phyloP scores from a whole-genome alignment of 1,284 basidiomycete species.

The Irpex rosettiformis region DNA sequence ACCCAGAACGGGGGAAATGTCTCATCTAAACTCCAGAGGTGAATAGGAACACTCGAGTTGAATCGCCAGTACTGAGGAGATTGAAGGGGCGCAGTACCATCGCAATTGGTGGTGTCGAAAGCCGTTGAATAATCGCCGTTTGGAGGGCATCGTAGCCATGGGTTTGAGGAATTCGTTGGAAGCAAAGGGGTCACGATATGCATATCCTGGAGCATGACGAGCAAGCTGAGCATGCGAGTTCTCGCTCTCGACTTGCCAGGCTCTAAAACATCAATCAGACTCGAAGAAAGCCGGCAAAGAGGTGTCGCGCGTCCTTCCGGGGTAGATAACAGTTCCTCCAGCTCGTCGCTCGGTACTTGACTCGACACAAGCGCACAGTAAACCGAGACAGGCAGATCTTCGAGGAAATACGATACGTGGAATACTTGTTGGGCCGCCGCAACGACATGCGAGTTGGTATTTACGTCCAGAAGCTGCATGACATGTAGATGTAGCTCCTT shows the following conservation, averaged over 20 bases:
- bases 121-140: conserved; percentile 38
- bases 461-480: conserved; percentile 43
- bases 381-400: conserved; percentile 54
- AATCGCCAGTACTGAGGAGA: conserved; percentile 65
- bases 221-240: conserved; percentile 53
- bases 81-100: conserved; percentile 41
- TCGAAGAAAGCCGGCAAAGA: conserved; percentile 46
- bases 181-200: conserved; percentile 53
- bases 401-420: conserved; percentile 50
- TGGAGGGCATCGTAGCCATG: conserved; percentile 41
- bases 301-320: conserved; percentile 43
- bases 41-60: conserved; percentile 46
- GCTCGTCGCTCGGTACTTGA: conserved; percentile 46
- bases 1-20: conserved; percentile 53
- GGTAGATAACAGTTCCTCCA: conserved; percentile 44
- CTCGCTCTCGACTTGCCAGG: conserved; percentile 54
- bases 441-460: conserved; percentile 41
- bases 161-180: conserved; percentile 34
- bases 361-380: conserved; percentile 63
- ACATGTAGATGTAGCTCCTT: conserved; percentile 59
- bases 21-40: conserved; percentile 54
- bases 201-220: conserved; percentile 54
- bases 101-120: conserved; percentile 41
- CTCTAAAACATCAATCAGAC: conserved; percentile 47
- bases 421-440: conserved; percentile 54